Evolutionary conservation across 202 grass and related monocot genomes (phyloP).

Genomic region (Alloteropsis angusta): DNA sequence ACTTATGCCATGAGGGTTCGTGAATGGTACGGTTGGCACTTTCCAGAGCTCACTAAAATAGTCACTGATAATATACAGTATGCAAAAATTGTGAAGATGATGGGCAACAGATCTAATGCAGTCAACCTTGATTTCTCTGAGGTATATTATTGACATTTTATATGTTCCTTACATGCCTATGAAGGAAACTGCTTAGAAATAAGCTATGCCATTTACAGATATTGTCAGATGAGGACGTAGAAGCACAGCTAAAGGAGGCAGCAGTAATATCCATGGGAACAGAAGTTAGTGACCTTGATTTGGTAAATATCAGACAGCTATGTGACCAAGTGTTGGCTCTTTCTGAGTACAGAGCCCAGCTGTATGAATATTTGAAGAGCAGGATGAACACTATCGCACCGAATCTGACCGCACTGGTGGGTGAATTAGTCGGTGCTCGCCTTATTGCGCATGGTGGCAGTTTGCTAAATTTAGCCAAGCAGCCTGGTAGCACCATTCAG

Average conservation of each 20-base stretch:
- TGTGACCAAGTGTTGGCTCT: constrained; percentile 90
- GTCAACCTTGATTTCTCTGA: constrained; percentile 83
- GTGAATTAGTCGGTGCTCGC: constrained; percentile 86
- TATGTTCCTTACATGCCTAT: background rate
- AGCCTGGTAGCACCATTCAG: constrained; percentile 95
- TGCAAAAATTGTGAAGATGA: constrained; percentile 77
- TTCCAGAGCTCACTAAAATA: constrained; percentile 86
- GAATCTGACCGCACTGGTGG: constrained; percentile 88
- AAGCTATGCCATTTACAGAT: constrained; percentile 34
- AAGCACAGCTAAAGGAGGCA: constrained; percentile 75
- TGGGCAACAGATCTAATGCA: constrained; percentile 66
- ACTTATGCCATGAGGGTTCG: constrained; percentile 91
- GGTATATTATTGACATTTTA: constrained; percentile 21
- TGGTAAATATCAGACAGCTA: constrained; percentile 75
- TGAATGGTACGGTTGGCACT: constrained; percentile 97
- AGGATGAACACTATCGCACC: constrained; percentile 97
- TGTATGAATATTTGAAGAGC: constrained; percentile 73
- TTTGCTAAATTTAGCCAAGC: constrained; percentile 86
- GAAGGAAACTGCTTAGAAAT: background rate
- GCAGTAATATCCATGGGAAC: constrained; percentile 93
- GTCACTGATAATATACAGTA: constrained; percentile 84
- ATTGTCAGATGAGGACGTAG: constrained; percentile 52
- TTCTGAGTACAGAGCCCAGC: constrained; percentile 84
- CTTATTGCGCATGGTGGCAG: constrained; percentile 96
- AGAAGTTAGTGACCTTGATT: constrained; percentile 82